A percentile compares a stretch with the other conserved stretches of the same genome.
phyloP scores from a whole-genome alignment of 2,329 filamentous ascomycete genomes.

The Coniochaeta sp. region DNA sequence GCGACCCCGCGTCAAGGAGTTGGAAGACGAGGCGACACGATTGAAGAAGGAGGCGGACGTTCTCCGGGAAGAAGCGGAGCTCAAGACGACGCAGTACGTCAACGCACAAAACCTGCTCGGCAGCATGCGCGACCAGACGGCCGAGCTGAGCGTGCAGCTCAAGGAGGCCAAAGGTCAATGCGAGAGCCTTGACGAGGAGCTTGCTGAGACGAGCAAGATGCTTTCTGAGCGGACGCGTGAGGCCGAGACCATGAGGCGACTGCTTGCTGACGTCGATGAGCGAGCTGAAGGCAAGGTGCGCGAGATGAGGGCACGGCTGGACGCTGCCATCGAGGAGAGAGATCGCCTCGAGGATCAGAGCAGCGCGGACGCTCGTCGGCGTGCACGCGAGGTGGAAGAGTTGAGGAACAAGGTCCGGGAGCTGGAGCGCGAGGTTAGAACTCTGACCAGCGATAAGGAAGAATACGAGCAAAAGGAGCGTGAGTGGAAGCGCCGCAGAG shows the following conservation, averaged over 20 bases:
- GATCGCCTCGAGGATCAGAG: slow-evolving; percentile 90
- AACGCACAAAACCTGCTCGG: slow-evolving; percentile 79
- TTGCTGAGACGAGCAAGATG: slow-evolving; percentile 79
- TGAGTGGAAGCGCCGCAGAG: slow-evolving; percentile 65
- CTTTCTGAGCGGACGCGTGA: slow-evolving; percentile 84
- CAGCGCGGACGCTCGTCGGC: slow-evolving; percentile 65
- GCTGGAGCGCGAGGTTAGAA: slow-evolving; percentile 68
- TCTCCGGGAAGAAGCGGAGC: slow-evolving; percentile 70
- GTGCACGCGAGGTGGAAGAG: slow-evolving; percentile 80
- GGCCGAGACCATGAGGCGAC: slow-evolving; percentile 85
- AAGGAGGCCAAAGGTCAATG: slow-evolving; percentile 78
- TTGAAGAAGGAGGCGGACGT: slow-evolving; percentile 59
- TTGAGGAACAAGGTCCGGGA: slow-evolving; percentile 72
- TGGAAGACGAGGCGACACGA: slow-evolving; percentile 67
- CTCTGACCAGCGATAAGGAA: slow-evolving; percentile 66
- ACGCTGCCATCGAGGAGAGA: slow-evolving; percentile 85
- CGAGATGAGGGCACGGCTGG: slow-evolving; percentile 84
- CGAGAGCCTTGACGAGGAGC: slow-evolving; percentile 85
- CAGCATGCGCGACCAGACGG: slow-evolving; percentile 88
- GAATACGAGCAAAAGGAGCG: slow-evolving; percentile 67
- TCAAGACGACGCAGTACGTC: slow-evolving; percentile 78
- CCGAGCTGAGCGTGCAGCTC: slow-evolving; percentile 83
- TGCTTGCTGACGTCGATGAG: slow-evolving; percentile 80
- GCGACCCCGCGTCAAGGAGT: slow-evolving; percentile 50
- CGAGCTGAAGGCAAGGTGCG: slow-evolving; percentile 73